These are phyloP conservation scores for Eimeria acervulina DNA, from an alignment of 169 alveolate genomes.

Conservation along the genomic window DNA sequence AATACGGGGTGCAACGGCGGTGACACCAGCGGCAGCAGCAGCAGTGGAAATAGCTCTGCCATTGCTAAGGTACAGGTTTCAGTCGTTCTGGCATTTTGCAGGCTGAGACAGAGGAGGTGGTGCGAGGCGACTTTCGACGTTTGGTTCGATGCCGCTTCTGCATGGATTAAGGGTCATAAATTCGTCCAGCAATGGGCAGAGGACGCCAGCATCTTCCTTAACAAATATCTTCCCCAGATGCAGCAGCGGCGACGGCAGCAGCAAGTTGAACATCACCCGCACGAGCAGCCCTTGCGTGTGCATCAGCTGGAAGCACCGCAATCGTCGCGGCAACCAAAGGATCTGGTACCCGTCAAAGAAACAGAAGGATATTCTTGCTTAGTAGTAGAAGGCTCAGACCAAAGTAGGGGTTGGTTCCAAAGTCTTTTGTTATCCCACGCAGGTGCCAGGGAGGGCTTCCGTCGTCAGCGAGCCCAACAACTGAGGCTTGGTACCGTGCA, in stretches of 20 bases:
- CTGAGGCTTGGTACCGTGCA: background rate
- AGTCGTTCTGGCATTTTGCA: background rate
- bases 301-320: constrained; percentile 21
- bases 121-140: constrained; percentile 87
- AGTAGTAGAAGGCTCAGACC: constrained; percentile 92
- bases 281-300: background rate
- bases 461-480: constrained; percentile 24
- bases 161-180: constrained; percentile 84
- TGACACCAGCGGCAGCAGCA: background rate
- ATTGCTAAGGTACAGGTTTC: background rate
- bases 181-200: constrained; percentile 61
- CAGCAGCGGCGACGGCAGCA: constrained; percentile 11
- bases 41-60: background rate
- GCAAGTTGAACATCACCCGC: background rate
- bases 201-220: constrained; percentile 8
- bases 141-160: constrained; percentile 94
- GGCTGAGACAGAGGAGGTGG: constrained; percentile 35
- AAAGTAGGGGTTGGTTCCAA: constrained; percentile 94
- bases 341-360: background rate
- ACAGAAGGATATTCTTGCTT: constrained; percentile 47
- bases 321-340: constrained; percentile 6
- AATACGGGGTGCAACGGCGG: background rate
- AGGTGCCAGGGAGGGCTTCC: constrained; percentile 74
- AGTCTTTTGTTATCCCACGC: constrained; percentile 87
- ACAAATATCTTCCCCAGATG: constrained; percentile 15